These are phyloP conservation scores for Intubia oerlemansii DNA, from an alignment of 2,329 filamentous ascomycete species.

Conservation along the genomic window DNA sequence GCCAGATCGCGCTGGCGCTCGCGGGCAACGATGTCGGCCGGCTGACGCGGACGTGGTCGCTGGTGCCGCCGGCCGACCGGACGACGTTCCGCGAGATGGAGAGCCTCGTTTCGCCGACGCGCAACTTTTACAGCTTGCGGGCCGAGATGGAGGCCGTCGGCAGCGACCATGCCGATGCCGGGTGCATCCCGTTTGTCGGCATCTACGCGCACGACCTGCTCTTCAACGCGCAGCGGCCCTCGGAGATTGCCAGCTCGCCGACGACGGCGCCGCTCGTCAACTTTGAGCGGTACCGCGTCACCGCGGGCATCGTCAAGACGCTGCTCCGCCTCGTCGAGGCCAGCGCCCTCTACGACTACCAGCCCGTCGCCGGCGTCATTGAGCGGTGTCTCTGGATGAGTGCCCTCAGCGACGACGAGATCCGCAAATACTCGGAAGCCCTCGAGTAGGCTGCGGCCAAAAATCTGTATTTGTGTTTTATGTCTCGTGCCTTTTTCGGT, in stretches of 20 bases:
- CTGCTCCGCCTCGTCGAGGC: slow-evolving; percentile 59
- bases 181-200: slow-evolving; percentile 69
- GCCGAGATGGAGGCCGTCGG: slow-evolving; percentile 57
- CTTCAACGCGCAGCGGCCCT: slow-evolving; percentile 60
- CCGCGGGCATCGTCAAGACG: slow-evolving; percentile 60
- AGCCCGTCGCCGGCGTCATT: slow-evolving; percentile 54
- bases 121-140: slow-evolving; percentile 58
- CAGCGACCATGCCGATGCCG: slow-evolving; percentile 30
- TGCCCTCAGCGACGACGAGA: slow-evolving; percentile 55
- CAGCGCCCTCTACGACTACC: slow-evolving; percentile 52
- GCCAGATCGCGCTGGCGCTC: slow-evolving; percentile 58
- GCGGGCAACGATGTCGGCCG: slow-evolving; percentile 51
- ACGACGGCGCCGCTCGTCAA: slow-evolving; percentile 52
- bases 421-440: slow-evolving; percentile 30
- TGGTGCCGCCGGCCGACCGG: slow-evolving; percentile 44
- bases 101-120: slow-evolving; percentile 49
- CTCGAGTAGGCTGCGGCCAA: no score
- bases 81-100: slow-evolving; percentile 48
- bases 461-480: slow-evolving; percentile 1
- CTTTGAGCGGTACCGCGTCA: slow-evolving; percentile 61
- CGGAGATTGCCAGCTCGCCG: slow-evolving; percentile 48
- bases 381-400: slow-evolving; percentile 75
- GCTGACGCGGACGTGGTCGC: slow-evolving; percentile 47
- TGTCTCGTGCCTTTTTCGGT: background rate
- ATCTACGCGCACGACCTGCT: slow-evolving; percentile 69